phyloP scores from a whole-genome alignment of 495 filamentous ascomycete species.

The Aspergillus haitiensis region DNA sequence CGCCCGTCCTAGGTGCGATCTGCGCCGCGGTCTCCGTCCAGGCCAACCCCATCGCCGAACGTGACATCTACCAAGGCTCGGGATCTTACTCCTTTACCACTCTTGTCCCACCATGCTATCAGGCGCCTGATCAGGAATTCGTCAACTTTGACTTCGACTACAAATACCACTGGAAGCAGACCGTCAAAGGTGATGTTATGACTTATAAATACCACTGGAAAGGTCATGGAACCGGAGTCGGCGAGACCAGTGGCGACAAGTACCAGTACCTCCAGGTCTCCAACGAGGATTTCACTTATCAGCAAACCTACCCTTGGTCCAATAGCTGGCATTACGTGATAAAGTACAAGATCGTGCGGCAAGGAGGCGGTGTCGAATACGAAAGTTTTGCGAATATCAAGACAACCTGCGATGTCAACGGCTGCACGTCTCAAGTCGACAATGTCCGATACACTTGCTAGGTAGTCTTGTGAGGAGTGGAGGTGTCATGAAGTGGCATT shows the following conservation, averaged over 20 bases:
- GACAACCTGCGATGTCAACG: neutral
- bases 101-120: neutral
- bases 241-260: neutral
- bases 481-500: too few relatives aligned
- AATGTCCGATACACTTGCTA: too few relatives aligned
- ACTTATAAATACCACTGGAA: neutral
- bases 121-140: neutral
- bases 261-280: neutral
- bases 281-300: neutral
- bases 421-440: neutral
- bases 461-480: too few relatives aligned
- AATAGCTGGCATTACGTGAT: neutral
- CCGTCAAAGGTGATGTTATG: neutral
- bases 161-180: neutral
- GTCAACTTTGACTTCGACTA: neutral
- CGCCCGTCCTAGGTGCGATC: too few relatives aligned
- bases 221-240: neutral
- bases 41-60: too few relatives aligned
- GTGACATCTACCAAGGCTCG: neutral
- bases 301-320: neutral
- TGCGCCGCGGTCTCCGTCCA: too few relatives aligned
- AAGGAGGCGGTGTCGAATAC: neutral
- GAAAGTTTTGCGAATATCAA: neutral
- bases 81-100: neutral
- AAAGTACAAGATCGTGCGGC: neutral